Percentiles rank a stretch among this genome's conserved stretches.
These are phyloP conservation scores for Vaccinium macrocarpon DNA, from an alignment of 148 eudicot genomes.

Conservation along the genomic window DNA sequence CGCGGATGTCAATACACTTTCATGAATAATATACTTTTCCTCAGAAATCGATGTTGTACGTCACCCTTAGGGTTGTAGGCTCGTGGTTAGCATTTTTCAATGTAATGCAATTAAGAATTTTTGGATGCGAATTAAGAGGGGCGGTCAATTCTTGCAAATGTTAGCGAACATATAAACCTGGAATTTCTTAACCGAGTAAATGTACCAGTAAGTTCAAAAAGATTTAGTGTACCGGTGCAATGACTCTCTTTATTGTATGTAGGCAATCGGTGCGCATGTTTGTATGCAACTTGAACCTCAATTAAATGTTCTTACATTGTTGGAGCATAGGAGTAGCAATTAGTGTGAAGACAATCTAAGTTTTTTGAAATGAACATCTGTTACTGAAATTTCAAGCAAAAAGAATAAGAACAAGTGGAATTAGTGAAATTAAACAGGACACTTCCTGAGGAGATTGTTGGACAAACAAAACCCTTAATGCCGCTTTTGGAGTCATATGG, in stretches of 20 bases:
- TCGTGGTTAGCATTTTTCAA: too few species aligned
- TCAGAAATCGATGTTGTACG: too few species aligned
- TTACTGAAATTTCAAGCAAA: not conserved
- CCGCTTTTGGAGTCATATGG: not conserved
- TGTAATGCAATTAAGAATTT: not conserved
- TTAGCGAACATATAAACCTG: not conserved
- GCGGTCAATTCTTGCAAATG: not conserved
- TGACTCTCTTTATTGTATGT: not conserved
- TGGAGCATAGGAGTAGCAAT: not conserved
- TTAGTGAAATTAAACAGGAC: not conserved
- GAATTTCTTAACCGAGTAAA: not conserved
- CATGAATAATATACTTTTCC: too few species aligned
- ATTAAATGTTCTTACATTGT: not conserved
- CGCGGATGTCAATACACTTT: too few species aligned
- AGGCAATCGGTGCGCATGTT: not conserved
- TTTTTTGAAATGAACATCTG: not conserved
- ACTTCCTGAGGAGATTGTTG: not conserved
- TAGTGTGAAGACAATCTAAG: not conserved
- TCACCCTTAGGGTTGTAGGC: too few species aligned
- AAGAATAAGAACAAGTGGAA: not conserved
- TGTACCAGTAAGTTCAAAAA: not conserved
- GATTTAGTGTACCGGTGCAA: not conserved
- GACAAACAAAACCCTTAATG: not conserved
- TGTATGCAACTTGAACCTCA: not conserved
- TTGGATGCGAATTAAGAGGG: not conserved